Base-by-base conservation (phyloP, 2,329 filamentous ascomycete genomes). In the Clonostachys solani region DNA sequence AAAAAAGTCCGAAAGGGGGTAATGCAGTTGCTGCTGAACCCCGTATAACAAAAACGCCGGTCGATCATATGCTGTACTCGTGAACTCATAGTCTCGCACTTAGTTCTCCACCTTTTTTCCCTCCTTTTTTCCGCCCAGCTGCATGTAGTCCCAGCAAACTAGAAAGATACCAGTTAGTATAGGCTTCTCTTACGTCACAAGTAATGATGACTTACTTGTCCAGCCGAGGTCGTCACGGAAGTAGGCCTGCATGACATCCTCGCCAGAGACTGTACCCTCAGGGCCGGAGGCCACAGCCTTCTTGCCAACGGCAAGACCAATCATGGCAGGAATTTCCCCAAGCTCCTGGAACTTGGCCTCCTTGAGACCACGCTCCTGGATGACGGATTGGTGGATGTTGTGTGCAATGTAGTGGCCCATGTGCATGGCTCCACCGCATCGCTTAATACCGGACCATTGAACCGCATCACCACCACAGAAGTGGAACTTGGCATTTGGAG, bases 371-470 rank as follows among this genome's bases (percentile, higher is more conserved):
- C 17, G 36, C n/a, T 71, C 56, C 35, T 64, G 61, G 41, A 80
- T 61, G 59, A 87, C 81, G 19, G 73, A 67, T 64, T 86, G 78
- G 65, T 87, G 78, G 46, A 87, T 77, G 60, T 92, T 92, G 46
- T 75, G 65, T 7, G 81, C 86, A 4, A 79, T 78, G 50, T 77
- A 73, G 57, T 83, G 79, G 36, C 87, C 88, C 72, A 84, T 83
- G 58, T 87, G 80, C 77, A 92, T 88, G 34, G 88, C 88, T 15
- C 74, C 80, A 19, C 88, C 87, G 56, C 84, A 89, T 41, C 88
- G 84, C 71, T 90, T 92, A 68, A 92, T 90, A 40, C 87, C 87
- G 0, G 84, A 78, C 87, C 88, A 92, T 43, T 72, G 69, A 33
- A 77, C 78, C 15, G 87, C 69, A 59, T 92, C 88, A 15, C 88